Percentiles rank a stretch among this genome's conserved stretches.
Conservation (phyloP, 1,284 basidiomycete species). For the Taiwanofungus camphoratus region DNA sequence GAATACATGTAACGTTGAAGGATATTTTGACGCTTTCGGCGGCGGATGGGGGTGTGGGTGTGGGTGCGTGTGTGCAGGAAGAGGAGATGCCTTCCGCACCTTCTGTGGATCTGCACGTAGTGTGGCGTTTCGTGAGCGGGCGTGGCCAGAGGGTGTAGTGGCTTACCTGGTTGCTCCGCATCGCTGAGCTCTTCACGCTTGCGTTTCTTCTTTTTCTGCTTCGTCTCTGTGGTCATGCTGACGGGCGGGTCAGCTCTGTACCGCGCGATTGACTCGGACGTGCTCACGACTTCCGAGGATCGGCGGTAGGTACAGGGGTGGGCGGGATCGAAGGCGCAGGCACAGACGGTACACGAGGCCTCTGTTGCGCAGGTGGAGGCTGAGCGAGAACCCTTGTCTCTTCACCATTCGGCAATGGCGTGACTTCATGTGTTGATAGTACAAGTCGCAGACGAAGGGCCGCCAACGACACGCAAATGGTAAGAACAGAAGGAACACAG, state of each 20-base stretch:
- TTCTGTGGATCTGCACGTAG: constrained; percentile 40
- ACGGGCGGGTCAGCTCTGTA: too few species aligned
- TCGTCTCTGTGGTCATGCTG: constrained; percentile 41
- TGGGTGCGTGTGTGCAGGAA: constrained; percentile 27
- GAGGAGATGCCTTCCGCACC: constrained; percentile 53
- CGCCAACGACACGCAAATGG: background rate
- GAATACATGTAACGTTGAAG: constrained; percentile 38
- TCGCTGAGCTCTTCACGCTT: constrained; percentile 79
- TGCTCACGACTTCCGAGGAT: constrained; percentile 38
- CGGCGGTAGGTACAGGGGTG: constrained; percentile 29
- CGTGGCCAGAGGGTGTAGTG: background rate
- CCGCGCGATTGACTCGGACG: too few species aligned
- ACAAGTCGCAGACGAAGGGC: constrained; percentile 1
- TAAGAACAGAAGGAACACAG: background rate
- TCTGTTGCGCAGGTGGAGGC: constrained; percentile 23
- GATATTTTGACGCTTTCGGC: constrained; percentile 48
- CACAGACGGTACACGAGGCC: constrained; percentile 36
- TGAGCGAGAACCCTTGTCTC: constrained; percentile 34
- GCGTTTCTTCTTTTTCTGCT: constrained; percentile 83
- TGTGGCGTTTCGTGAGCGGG: background rate
- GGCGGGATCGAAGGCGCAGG: constrained; percentile 31
- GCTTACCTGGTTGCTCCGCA: constrained; percentile 49
- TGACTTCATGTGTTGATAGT: constrained; percentile 39
- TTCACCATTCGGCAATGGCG: constrained; percentile 45
- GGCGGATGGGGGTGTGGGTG: constrained; percentile 29